phyloP scores from a whole-genome alignment of 352 stramenopile genomes.

The Phytopythium sindhum region DNA sequence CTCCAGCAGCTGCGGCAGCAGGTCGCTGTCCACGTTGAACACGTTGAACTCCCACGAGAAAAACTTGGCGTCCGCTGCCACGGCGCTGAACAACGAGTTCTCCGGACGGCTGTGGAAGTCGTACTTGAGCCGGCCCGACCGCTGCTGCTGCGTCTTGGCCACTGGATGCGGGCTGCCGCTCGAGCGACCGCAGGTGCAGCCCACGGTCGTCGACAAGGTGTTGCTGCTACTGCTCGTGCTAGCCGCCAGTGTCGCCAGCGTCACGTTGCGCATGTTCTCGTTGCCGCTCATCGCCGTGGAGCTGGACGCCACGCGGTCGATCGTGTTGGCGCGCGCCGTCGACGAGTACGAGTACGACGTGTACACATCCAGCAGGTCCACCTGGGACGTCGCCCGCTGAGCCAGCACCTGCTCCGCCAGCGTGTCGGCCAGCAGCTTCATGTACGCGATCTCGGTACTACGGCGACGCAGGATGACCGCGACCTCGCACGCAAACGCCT shows the following conservation, averaged over 20 bases:
- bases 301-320: neutral
- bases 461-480: slow-evolving; percentile 80
- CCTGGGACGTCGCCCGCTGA: slow-evolving; percentile 65
- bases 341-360: slow-evolving; percentile 57
- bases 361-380: slow-evolving; percentile 75
- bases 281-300: neutral
- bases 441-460: slow-evolving; percentile 87
- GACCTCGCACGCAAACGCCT: slow-evolving; percentile 84
- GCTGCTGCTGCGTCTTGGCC: slow-evolving; percentile 8
- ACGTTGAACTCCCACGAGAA: slow-evolving; percentile 82
- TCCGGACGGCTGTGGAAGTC: slow-evolving; percentile 8
- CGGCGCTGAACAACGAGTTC: slow-evolving; percentile 9
- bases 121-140: slow-evolving; percentile 7
- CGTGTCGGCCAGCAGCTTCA: slow-evolving; percentile 84
- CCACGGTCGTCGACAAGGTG: neutral
- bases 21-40: slow-evolving; percentile 51
- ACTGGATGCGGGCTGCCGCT: neutral
- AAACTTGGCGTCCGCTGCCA: slow-evolving; percentile 15
- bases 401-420: slow-evolving; percentile 67
- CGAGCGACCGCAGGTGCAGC: slow-evolving; percentile 5
- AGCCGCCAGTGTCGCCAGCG: slow-evolving; percentile 5
- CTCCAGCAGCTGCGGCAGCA: slow-evolving; percentile 51
- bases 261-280: slow-evolving; percentile 2
- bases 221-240: neutral
- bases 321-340: slow-evolving; percentile 3